phyloP scores from a whole-genome alignment of 2,329 filamentous ascomycete species.

The Stagonosporopsis tanaceti region DNA sequence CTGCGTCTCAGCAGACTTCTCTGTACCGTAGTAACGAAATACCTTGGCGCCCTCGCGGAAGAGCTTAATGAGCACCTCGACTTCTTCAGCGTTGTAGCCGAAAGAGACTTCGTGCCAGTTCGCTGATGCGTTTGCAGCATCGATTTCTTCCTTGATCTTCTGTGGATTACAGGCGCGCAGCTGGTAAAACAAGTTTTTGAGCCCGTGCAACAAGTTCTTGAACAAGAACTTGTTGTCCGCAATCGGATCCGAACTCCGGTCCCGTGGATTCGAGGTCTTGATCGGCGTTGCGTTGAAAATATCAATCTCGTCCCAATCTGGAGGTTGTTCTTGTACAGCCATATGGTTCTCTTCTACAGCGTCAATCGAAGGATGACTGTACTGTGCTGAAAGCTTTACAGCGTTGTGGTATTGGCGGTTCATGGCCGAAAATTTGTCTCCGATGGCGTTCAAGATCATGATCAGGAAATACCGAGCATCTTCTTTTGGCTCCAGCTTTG shows the following conservation, averaged over 20 bases:
- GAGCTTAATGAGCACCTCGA: slow-evolving; percentile 93
- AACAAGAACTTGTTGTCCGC: slow-evolving; percentile 98
- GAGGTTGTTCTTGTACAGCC: slow-evolving; percentile 78
- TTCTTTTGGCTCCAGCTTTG: slow-evolving; percentile 89
- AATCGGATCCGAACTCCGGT: slow-evolving; percentile 88
- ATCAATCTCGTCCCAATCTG: slow-evolving; percentile 97
- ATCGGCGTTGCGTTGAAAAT: slow-evolving; percentile 97
- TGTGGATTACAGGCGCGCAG: slow-evolving; percentile 85
- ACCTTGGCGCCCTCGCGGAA: slow-evolving; percentile 96
- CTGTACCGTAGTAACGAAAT: slow-evolving; percentile 95
- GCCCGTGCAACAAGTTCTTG: slow-evolving; percentile 91
- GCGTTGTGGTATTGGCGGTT: slow-evolving; percentile 95
- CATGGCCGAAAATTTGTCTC: slow-evolving; percentile 98
- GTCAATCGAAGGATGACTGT: slow-evolving; percentile 70
- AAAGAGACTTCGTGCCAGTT: slow-evolving; percentile 97
- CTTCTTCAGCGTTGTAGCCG: slow-evolving; percentile 96
- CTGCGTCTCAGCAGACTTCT: slow-evolving; percentile 77
- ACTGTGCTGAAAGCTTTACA: slow-evolving; percentile 85
- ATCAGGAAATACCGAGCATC: slow-evolving; percentile 95
- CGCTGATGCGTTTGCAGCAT: slow-evolving; percentile 77
- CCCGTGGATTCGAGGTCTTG: slow-evolving; percentile 89
- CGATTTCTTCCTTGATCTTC: slow-evolving; percentile 66
- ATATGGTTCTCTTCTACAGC: slow-evolving; percentile 79
- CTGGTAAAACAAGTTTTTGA: slow-evolving; percentile 97
- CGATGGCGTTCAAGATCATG: slow-evolving; percentile 97